Conservation (phyloP, 2,329 filamentous ascomycete genomes). For the Diaporthe sp. region DNA sequence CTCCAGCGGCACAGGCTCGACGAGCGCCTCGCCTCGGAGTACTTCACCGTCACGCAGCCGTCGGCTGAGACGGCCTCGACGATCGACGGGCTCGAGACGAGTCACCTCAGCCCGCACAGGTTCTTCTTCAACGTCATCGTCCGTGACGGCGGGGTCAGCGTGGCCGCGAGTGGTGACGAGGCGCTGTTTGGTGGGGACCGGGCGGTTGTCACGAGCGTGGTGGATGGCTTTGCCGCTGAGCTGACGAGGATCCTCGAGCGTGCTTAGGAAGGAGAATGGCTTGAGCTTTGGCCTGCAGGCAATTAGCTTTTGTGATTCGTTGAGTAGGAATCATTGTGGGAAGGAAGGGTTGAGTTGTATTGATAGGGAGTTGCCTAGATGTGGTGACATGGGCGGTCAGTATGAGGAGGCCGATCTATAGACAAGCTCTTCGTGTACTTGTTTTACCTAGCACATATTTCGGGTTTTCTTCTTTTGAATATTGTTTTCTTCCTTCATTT, state of each 20-base stretch:
- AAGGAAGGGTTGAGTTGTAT: not conserved
- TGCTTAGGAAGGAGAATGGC: not conserved
- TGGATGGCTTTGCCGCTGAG: slow-evolving; percentile 25
- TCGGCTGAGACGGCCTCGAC: not conserved
- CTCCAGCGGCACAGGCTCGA: slow-evolving; percentile 38
- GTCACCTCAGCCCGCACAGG: slow-evolving; percentile 28
- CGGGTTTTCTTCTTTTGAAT: not conserved
- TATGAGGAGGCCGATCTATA: too few species aligned
- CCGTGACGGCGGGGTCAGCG: slow-evolving; percentile 20
- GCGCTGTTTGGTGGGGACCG: slow-evolving; percentile 25
- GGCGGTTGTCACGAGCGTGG: slow-evolving; percentile 11
- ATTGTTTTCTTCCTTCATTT: not conserved
- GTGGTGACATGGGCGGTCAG: too few species aligned
- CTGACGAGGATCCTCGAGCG: slow-evolving; percentile 26
- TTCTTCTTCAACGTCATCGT: slow-evolving; percentile 40
- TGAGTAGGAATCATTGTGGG: not conserved
- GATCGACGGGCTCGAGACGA: slow-evolving; percentile 34
- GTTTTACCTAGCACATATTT: not conserved
- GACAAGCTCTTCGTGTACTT: not conserved
- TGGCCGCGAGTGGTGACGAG: slow-evolving; percentile 38
- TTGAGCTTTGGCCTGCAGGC: not conserved
- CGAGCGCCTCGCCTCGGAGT: slow-evolving; percentile 39
- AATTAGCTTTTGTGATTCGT: not conserved
- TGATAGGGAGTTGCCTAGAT: not conserved
- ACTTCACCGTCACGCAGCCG: slow-evolving; percentile 37